Base-by-base conservation (phyloP, 805 yeast species). In the Candida endomychidarum region DNA sequence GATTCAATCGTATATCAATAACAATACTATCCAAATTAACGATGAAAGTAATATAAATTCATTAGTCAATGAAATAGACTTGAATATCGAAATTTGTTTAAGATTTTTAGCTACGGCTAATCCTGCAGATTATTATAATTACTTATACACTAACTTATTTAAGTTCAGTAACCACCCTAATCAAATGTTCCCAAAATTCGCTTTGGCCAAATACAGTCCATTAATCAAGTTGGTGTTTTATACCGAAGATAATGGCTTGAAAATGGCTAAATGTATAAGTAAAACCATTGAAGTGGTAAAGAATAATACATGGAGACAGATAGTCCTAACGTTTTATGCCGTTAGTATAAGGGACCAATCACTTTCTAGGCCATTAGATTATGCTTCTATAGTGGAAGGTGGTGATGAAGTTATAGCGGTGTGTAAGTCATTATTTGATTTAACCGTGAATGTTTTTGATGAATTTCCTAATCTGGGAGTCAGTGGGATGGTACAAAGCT, bases 41-140 rank as follows among this genome's bases (percentile, higher is more conserved):
- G 42, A 35, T 17, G 38, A 30, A 9, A 23, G 24, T 8, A 14
- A 26, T n/a, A 23, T 17, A 2, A 34, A 36, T 19, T 7, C n/a
- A n/a, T 28, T 38, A 6, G 38, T 48, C 2, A 47, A 47, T 9
- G 65, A 62, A 22, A 63, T 69, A 29, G 74, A 69, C 48, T 37
- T 41, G n/a, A 51, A 59, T 38, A 46, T 61, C 12, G 64, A 60
- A 43, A 41, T 57, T 10, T 52, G 63, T 15, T 47, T 66, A 29
- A 54, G 65, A 32, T 68, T 55, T 38, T 43, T 69, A 9, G 67
- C 72, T 0, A 56, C 65, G 1, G 56, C 74, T 3, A 65, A 65
- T 44, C 66, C 74, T 0, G 37, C 34, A 2, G 58, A 57, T 4
- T 68, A 64, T 43, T 59, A 52, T 38, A 42, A 45, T 19, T 67